Percentiles rank a stretch among this genome's conserved stretches.
Evolutionary conservation across 768 basidiomycete species (phyloP).

Genomic region (Naganishia antarctica): DNA sequence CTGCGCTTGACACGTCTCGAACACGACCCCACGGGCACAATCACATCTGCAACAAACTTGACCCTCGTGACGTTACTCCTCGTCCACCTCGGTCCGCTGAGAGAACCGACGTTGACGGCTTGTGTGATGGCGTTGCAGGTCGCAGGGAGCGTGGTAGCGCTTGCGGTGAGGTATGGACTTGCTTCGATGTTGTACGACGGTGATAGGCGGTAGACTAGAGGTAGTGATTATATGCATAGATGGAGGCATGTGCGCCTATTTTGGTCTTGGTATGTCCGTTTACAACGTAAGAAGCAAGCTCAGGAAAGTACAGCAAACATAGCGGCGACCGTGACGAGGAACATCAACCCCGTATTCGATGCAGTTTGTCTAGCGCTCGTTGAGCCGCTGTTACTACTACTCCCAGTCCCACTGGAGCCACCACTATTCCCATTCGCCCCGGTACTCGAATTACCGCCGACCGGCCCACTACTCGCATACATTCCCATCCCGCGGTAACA

Average conservation of each 20-base stretch:
- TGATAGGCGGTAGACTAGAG: constrained; percentile 72
- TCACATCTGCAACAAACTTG: constrained; percentile 74
- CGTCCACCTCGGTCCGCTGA: constrained; percentile 73
- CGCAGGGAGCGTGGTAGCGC: constrained; percentile 72
- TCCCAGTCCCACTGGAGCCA: neutral
- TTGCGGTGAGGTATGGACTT: constrained; percentile 80
- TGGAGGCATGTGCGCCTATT: too few species aligned
- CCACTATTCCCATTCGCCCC: neutral
- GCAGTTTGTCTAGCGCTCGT: neutral
- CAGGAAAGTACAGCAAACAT: neutral
- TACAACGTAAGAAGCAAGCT: neutral
- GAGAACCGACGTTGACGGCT: constrained; percentile 71
- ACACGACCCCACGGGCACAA: constrained; percentile 55
- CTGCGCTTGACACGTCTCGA: neutral
- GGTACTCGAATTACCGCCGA: neutral
- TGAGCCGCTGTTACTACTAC: neutral
- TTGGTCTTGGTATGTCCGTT: neutral
- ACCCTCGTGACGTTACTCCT: constrained; percentile 86
- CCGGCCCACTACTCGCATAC: neutral
- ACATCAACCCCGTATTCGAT: too few species aligned
- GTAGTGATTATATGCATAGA: too few species aligned
- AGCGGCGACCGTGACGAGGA: neutral
- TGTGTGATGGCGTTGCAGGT: constrained; percentile 72
- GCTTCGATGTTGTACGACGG: constrained; percentile 88
- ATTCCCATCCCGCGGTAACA: constrained; percentile 66